These are phyloP conservation scores for Cyberlindnera galapagoensis DNA, from an alignment of 805 yeast genomes.

Conservation along the genomic window DNA sequence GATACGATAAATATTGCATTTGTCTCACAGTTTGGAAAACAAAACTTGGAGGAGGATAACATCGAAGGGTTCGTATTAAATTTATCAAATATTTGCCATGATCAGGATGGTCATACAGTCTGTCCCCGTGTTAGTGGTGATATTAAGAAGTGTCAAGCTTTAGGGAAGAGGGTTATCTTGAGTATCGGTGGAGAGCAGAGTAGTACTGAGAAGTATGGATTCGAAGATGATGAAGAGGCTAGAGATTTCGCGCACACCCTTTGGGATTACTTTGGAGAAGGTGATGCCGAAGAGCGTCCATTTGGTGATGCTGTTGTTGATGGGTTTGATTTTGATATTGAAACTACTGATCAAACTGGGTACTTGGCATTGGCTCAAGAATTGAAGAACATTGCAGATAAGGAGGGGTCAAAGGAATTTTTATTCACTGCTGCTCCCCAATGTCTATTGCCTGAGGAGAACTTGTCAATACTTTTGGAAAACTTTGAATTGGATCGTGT, in stretches of 20 bases:
- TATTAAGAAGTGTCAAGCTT: conserved; percentile 65
- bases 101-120: conserved; percentile 26
- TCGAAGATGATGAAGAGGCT: conserved; percentile 73
- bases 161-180: conserved; percentile 72
- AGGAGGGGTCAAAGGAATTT: conserved; percentile 41
- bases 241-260: conserved; percentile 47
- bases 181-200: conserved; percentile 76
- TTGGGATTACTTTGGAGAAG: conserved; percentile 60
- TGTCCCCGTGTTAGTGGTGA: conserved; percentile 59
- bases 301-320: conserved; percentile 75
- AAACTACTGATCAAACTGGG: conserved; percentile 57
- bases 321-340: conserved; percentile 92
- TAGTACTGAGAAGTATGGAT: conserved; percentile 51
- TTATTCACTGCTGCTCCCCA: conserved; percentile 77
- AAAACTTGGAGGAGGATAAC: conserved; percentile 1
- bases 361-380: conserved; percentile 54
- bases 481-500: conserved; percentile 55
- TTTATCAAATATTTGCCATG: conserved; percentile 47
- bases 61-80: conserved; percentile 33
- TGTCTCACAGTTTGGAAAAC: conserved; percentile 21
- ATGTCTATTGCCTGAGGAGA: conserved; percentile 65
- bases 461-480: conserved; percentile 41
- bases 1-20: conserved; percentile 72
- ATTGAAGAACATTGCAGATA: conserved; percentile 33
- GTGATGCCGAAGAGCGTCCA: conserved; percentile 40